Evolutionary conservation across 129 eudicot genomes (phyloP), one percentile per base, ranked within the genome.

Genomic region (Mikania micrantha): DNA sequence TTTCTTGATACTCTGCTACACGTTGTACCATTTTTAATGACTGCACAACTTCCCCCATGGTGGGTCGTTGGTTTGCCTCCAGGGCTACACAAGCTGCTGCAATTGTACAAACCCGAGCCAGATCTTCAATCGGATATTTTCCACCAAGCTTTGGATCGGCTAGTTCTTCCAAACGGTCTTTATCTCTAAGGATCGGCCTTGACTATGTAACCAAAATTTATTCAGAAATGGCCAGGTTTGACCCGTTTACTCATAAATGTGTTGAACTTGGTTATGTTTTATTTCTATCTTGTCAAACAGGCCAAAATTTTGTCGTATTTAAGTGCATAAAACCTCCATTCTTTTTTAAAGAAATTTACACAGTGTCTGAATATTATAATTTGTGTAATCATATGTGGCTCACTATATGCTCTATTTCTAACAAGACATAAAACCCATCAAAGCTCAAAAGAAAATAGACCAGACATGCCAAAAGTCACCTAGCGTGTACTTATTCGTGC

Each of bases 71-170:
- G 74, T 76, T 84, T 69, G 95, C 88, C 74, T 93, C 88, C 0
- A 96, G 91, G 12, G 98, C 81, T 47, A 89, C 98, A 88, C 98
- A 88, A 72, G 95, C 96, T 31, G 96, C 96, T 35, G 95, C 95
- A 17, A 89, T 88, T 16, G 98, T 93, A 80, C 96, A 93, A 58
- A 88, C 98, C 49, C 90, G 77, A 4, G 81, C 28, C 66, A 88
- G 75, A 70, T 93, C 98, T 79, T 88, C 96, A 80, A 80, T 82
- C 36, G 95, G 95, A 78, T 84, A 89, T 66, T 88, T 86, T n/a
- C 86, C 90, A 0, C 84, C 85, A 3, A 88, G 88, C 70, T 85
- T 88, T n/a, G 86, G 85, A 48, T 88, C 98, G 5, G 85, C 96
- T 32, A 88, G 88, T 70, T 93, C 92, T 63, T 88, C 87, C 63